Conservation (phyloP, 495 filamentous ascomycete species). For the Friedmanniomyces endolithicus region DNA sequence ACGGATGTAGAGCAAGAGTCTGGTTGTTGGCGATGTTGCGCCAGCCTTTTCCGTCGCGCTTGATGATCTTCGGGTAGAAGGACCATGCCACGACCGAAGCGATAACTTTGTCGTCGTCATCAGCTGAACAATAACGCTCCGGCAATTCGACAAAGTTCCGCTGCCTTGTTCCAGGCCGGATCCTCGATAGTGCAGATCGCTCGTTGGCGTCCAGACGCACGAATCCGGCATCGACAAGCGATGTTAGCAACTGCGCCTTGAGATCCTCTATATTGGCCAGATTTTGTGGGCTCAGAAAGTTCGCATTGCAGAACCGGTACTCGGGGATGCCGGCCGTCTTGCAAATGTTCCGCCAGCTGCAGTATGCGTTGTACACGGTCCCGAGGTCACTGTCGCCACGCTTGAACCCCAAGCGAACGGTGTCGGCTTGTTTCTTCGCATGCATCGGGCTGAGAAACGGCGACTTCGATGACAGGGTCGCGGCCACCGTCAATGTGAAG, state of each 20-base stretch:
- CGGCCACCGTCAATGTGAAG: constrained; percentile 77
- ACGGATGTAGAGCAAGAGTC: constrained; percentile 66
- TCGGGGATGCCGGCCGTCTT: constrained; percentile 53
- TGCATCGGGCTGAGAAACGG: constrained; percentile 81
- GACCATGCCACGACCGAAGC: constrained; percentile 76
- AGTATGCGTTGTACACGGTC: constrained; percentile 87
- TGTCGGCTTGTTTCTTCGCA: constrained; percentile 65
- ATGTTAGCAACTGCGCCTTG: constrained; percentile 75
- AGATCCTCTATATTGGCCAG: constrained; percentile 85
- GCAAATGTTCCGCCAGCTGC: constrained; percentile 70
- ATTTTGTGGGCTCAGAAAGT: constrained; percentile 73
- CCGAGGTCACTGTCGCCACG: constrained; percentile 81
- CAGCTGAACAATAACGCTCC: constrained; percentile 56
- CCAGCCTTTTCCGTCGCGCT: constrained; percentile 78
- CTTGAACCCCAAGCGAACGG: constrained; percentile 62
- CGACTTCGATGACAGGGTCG: constrained; percentile 85
- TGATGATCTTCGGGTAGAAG: constrained; percentile 88
- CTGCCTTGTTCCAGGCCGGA: constrained; percentile 43
- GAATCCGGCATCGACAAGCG: constrained; percentile 70
- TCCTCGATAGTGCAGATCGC: constrained; percentile 49
- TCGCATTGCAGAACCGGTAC: constrained; percentile 79
- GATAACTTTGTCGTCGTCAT: constrained; percentile 61
- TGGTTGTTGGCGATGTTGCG: constrained; percentile 86
- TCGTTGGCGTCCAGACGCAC: constrained; percentile 59
- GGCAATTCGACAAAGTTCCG: constrained; percentile 72